These are phyloP conservation scores for Pleurotus pulmonarius DNA, from an alignment of 768 basidiomycete species.

Conservation along the genomic window DNA sequence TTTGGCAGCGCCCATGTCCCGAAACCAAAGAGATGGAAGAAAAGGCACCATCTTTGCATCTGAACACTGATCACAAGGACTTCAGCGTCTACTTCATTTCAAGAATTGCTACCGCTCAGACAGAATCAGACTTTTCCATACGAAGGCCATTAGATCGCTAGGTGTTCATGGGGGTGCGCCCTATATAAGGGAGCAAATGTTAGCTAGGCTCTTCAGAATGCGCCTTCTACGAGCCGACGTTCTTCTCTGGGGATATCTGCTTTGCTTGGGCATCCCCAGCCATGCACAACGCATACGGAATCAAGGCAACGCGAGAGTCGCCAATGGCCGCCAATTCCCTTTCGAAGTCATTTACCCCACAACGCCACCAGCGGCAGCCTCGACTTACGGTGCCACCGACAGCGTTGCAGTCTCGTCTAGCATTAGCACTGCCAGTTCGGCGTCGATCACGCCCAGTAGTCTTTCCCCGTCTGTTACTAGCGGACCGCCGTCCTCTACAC, in stretches of 20 bases:
- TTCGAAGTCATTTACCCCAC: background rate
- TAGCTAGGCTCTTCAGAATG: background rate
- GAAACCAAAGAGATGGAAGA: no score
- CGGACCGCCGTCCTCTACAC: background rate
- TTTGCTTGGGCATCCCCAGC: background rate
- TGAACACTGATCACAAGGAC: no score
- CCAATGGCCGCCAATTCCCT: background rate
- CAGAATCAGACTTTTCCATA: no score
- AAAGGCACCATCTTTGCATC: no score
- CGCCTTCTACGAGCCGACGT: background rate
- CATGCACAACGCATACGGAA: background rate
- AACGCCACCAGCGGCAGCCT: background rate
- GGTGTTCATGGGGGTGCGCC: no score
- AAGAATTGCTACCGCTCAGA: no score
- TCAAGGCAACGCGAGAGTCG: background rate
- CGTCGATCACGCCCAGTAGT: background rate
- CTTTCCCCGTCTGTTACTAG: background rate
- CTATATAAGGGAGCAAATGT: no score
- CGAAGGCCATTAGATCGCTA: no score
- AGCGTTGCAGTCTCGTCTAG: background rate
- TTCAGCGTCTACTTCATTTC: no score
- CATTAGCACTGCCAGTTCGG: background rate
- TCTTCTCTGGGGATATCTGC: background rate
- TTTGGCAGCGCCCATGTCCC: no score
- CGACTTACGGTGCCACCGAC: background rate